A percentile compares a stretch with the other conserved stretches of the same genome.
Evolutionary conservation across 2,329 filamentous ascomycete genomes (phyloP).

Genomic region (Trichoderma atrobrunneum): DNA sequence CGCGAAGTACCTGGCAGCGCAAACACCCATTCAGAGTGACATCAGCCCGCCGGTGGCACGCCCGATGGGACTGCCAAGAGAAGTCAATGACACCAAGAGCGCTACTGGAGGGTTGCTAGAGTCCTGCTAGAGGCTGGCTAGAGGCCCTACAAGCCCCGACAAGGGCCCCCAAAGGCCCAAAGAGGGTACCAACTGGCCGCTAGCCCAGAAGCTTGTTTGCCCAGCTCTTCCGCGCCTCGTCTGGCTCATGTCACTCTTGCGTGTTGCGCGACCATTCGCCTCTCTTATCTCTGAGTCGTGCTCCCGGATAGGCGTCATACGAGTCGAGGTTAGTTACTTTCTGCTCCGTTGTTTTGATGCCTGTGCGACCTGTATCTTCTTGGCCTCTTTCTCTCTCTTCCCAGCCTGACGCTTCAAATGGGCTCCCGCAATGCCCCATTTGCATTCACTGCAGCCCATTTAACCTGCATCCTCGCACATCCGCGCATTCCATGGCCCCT

Average conservation of each 20-base stretch:
- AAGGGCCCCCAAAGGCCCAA: neutral
- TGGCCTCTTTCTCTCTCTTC: neutral
- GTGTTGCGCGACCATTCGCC: slow-evolving; percentile 17
- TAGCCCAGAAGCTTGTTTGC: slow-evolving; percentile 12
- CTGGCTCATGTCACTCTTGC: slow-evolving; percentile 12
- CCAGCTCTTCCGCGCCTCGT: slow-evolving; percentile 7
- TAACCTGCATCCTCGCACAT: neutral
- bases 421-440: neutral
- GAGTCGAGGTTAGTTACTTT: neutral
- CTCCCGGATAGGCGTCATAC: neutral
- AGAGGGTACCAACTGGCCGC: neutral
- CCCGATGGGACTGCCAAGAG: neutral
- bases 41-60: neutral
- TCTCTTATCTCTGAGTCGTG: slow-evolving; percentile 1
- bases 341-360: neutral
- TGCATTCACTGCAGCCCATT: neutral
- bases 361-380: neutral
- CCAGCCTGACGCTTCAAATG: neutral
- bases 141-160: neutral
- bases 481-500: neutral
- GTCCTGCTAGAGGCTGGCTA: neutral
- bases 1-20: slow-evolving; percentile 12
- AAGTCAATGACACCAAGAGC: neutral
- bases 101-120: neutral
- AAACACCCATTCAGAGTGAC: slow-evolving; percentile 1